Evolutionary conservation across 2,329 filamentous ascomycete genomes (phyloP).

Genomic region (Grosmannia huntii): DNA sequence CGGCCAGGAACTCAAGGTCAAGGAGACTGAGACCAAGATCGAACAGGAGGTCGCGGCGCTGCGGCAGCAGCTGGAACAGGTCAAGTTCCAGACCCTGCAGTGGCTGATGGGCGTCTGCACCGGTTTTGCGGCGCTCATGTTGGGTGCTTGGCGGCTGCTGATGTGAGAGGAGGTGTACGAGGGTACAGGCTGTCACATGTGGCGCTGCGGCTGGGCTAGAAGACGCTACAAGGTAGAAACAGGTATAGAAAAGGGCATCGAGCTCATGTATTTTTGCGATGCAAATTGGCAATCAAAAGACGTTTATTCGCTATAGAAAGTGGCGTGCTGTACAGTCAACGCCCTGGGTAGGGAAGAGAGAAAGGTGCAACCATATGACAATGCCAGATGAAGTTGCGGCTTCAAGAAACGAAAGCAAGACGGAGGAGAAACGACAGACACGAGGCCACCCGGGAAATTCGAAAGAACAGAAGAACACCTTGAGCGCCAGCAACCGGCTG

Average conservation of each 20-base stretch:
- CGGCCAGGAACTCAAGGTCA: slow-evolving; percentile 92
- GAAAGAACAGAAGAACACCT: not conserved
- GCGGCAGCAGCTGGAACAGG: slow-evolving; percentile 83
- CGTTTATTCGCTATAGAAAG: not conserved
- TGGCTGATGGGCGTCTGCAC: slow-evolving; percentile 86
- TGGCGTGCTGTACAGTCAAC: not conserved
- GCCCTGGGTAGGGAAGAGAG: not conserved
- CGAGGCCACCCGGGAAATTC: not conserved
- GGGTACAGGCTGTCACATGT: not conserved
- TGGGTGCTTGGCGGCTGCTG: slow-evolving; percentile 58
- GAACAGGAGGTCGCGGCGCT: slow-evolving; percentile 92
- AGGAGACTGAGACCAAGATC: slow-evolving; percentile 96
- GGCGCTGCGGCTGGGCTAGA: not conserved
- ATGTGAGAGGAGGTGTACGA: slow-evolving; percentile 35
- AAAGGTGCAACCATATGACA: not conserved
- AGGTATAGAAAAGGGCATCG: not conserved
- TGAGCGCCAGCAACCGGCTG: not conserved
- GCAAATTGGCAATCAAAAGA: not conserved
- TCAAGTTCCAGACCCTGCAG: slow-evolving; percentile 96
- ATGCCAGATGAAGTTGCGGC: not conserved
- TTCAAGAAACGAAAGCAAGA: not conserved
- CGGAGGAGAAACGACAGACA: not conserved
- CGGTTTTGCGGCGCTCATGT: slow-evolving; percentile 51
- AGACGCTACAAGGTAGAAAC: not conserved
- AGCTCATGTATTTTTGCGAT: no score